Evolutionary conservation across 1,284 basidiomycete genomes (phyloP).

Genomic region (Marasmius sp.): DNA sequence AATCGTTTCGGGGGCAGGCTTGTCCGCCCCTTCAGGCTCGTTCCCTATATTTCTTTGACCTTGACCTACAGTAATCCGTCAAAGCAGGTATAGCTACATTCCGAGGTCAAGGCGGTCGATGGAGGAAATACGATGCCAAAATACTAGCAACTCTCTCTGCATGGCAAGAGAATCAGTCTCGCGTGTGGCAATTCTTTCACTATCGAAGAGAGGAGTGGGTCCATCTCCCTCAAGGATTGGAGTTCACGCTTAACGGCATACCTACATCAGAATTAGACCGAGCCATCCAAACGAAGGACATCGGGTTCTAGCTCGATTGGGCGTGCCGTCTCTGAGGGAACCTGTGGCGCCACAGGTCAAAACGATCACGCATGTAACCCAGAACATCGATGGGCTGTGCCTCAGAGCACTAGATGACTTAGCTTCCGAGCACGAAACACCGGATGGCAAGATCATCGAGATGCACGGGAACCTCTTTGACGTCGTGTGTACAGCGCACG

Average conservation of each 20-base stretch:
- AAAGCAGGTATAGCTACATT: conserved; percentile 59
- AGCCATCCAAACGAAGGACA: conserved; percentile 47
- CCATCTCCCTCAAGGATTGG: neutral
- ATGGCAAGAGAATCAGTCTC: conserved; percentile 50
- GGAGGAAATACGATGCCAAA: conserved; percentile 51
- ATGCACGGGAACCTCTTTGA: conserved; percentile 55
- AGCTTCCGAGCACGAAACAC: conserved; percentile 8
- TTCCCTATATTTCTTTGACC: conserved; percentile 2
- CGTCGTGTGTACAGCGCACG: conserved; percentile 34
- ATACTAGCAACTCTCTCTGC: conserved; percentile 52
- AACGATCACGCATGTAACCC: conserved; percentile 45
- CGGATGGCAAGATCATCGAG: conserved; percentile 35
- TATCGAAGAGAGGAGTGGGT: conserved; percentile 52
- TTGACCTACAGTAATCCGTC: neutral
- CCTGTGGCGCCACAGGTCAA: conserved; percentile 27
- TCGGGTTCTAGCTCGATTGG: conserved; percentile 38
- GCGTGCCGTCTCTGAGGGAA: conserved; percentile 24
- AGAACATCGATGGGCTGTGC: conserved; percentile 54
- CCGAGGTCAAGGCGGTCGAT: conserved; percentile 54
- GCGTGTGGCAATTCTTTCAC: conserved; percentile 69
- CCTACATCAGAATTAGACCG: conserved; percentile 29
- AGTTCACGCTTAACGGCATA: neutral
- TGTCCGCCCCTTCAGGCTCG: conserved; percentile 57
- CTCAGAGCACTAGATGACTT: conserved; percentile 30
- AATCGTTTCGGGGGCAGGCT: conserved; percentile 58